Base-by-base conservation (phyloP, 352 stramenopile species). In the Phytophthora pini region DNA sequence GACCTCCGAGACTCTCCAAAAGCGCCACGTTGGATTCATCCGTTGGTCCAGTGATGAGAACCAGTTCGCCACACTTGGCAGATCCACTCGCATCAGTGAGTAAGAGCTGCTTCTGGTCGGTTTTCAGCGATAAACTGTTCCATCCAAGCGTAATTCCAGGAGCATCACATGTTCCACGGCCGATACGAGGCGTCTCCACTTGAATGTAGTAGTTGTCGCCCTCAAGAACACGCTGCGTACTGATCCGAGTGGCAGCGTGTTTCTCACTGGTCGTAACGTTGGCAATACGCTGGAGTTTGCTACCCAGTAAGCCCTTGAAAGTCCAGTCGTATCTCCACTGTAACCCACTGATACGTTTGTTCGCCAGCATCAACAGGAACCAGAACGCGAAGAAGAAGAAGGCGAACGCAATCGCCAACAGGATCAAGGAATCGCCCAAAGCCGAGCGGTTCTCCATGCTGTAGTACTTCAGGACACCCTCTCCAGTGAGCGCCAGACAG, bases 401-500 rank as follows among this genome's bases (percentile, higher is more conserved):
- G 5, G 47, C 51, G 4, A 79, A 48, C 43, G 68, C 76, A 50
- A 88, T 74, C 1, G 20, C 63, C 0, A 90, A 26, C 9, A 87
- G 51, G 15, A 87, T 64, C 5, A 84, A 29, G 10, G 61, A 66
- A 38, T 86, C 72, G 2, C 52, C 65, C 8, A 81, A 34, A 0
- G 61, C 72, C 6, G 79, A 85, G 2, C 66, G 70, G 13, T 65
- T 65, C 15, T 72, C 55, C 68, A 84, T 76, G 36, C 68, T 78
- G 56, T 88, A 81, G 56, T 79, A 80, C 40, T 70, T 61, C 5
- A 90, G 57, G 20, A 90, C 79, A 2, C 67, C 54, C 1, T 71
- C 51, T 0, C 82, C 79, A 6, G 68, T 77, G 2, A 51, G 51
- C 0, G 77, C 79, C 1, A 79, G 57, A 29, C 79, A 90, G 8